phyloP scores from a whole-genome alignment of 257 asterid genomes.

The Solanum sejunctum region DNA sequence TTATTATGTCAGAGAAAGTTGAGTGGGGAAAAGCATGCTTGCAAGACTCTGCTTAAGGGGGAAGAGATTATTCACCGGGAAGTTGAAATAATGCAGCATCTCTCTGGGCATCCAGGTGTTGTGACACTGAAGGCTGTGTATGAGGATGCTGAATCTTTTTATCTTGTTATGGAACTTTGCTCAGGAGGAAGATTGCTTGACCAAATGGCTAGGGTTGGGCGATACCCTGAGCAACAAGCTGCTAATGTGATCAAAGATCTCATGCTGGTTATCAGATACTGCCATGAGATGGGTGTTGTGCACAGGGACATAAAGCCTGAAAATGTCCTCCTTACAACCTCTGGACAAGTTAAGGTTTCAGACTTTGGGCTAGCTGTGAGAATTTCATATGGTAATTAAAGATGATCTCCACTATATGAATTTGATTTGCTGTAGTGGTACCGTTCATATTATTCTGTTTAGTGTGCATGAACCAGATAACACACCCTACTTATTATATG shows the following conservation, averaged over 20 bases:
- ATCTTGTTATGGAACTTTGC: conserved; percentile 85
- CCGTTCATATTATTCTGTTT: not conserved
- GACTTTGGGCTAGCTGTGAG: conserved; percentile 86
- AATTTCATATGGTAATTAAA: conserved; percentile 54
- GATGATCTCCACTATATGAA: not conserved
- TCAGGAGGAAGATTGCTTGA: conserved; percentile 77
- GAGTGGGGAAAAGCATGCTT: conserved; percentile 68
- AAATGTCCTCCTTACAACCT: conserved; percentile 56
- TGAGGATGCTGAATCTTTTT: conserved; percentile 67
- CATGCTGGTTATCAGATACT: conserved; percentile 66
- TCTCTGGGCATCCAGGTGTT: conserved; percentile 80
- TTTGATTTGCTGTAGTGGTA: not conserved
- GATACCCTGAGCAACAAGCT: conserved; percentile 53
- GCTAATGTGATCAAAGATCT: conserved; percentile 68
- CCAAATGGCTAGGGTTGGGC: conserved; percentile 65
- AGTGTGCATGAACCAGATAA: not conserved
- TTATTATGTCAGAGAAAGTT: conserved; percentile 47
- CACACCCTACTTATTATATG: not conserved
- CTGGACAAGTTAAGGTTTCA: conserved; percentile 78
- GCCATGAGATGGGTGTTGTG: conserved; percentile 95
- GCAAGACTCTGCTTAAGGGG: conserved; percentile 67
- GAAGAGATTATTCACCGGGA: conserved; percentile 87
- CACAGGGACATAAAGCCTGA: conserved; percentile 89
- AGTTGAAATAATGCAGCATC: conserved; percentile 95
- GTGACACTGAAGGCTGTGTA: conserved; percentile 75